A percentile compares a stretch with the other conserved stretches of the same genome.
These are phyloP conservation scores for Suillus weaverae DNA, from an alignment of 768 basidiomycete species.

Conservation along the genomic window DNA sequence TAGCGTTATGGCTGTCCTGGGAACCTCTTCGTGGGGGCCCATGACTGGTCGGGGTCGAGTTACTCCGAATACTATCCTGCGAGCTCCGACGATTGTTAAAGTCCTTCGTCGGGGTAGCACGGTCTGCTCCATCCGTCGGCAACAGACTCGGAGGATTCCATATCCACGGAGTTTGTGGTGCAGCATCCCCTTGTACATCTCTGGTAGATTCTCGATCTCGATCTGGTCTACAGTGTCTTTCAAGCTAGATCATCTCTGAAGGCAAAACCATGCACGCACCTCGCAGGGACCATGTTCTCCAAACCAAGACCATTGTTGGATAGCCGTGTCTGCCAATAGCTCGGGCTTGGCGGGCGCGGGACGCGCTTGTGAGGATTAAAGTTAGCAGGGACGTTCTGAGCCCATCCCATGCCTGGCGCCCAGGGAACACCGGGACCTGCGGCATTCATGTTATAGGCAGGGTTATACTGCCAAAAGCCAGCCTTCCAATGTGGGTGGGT, in stretches of 20 bases:
- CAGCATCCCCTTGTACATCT: slow-evolving; percentile 37
- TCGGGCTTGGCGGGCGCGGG: slow-evolving; percentile 60
- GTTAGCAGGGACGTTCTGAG: slow-evolving; percentile 21
- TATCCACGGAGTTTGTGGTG: slow-evolving; percentile 67
- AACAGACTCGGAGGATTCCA: slow-evolving; percentile 59
- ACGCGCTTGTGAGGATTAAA: slow-evolving; percentile 66
- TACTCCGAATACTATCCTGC: slow-evolving; percentile 24
- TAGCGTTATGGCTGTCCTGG: slow-evolving; percentile 15
- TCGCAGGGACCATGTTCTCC: slow-evolving; percentile 57
- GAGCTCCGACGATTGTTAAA: slow-evolving; percentile 16
- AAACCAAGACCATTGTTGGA: slow-evolving; percentile 66
- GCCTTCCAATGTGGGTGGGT: slow-evolving; percentile 48
- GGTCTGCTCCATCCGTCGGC: slow-evolving; percentile 28
- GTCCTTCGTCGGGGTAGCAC: slow-evolving; percentile 12
- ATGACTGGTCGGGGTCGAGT: slow-evolving; percentile 30
- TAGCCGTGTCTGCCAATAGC: slow-evolving; percentile 61
- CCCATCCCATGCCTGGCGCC: slow-evolving; percentile 34
- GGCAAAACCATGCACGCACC: slow-evolving; percentile 41
- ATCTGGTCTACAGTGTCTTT: slow-evolving; percentile 12
- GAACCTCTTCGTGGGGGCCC: slow-evolving; percentile 23
- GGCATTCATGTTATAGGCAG: slow-evolving; percentile 30
- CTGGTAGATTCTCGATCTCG: slow-evolving; percentile 27
- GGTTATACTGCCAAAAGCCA: slow-evolving; percentile 54
- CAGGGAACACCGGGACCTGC: slow-evolving; percentile 24
- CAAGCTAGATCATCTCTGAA: slow-evolving; percentile 7